A percentile compares a stretch with the other conserved stretches of the same genome.
These are phyloP conservation scores for Erythrophleum ivorense DNA, from an alignment of 331 rosid genomes.

Conservation along the genomic window DNA sequence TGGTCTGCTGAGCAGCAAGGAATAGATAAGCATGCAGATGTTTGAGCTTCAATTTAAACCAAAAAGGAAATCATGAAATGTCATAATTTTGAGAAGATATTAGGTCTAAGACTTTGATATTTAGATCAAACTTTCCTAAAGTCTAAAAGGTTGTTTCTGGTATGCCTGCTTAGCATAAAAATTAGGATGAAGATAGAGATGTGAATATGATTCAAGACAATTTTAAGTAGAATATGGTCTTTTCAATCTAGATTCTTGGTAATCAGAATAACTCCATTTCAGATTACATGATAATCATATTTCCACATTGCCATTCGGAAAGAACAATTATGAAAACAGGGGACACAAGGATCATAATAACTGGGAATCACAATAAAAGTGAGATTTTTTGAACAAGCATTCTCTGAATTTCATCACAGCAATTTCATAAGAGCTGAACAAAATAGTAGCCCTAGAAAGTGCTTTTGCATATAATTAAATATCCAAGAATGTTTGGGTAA, in stretches of 20 bases:
- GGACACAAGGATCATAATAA: not conserved
- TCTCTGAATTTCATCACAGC: not conserved
- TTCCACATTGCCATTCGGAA: too few species aligned
- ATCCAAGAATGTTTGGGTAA: not conserved
- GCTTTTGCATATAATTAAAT: not conserved
- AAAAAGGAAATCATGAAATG: not conserved
- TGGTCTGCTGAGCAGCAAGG: not conserved
- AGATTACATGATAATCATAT: not conserved
- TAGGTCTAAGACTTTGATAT: not conserved
- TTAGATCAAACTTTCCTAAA: slow-evolving; percentile 14
- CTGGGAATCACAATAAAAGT: not conserved
- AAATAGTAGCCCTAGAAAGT: not conserved
- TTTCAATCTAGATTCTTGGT: not conserved
- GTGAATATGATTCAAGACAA: not conserved
- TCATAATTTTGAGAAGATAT: not conserved
- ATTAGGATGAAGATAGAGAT: not conserved
- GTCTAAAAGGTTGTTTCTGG: not conserved
- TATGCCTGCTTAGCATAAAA: not conserved
- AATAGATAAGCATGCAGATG: not conserved
- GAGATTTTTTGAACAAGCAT: not conserved
- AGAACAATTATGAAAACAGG: not conserved
- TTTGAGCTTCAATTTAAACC: not conserved
- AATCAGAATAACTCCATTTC: slow-evolving; percentile 27
- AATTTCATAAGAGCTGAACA: not conserved
- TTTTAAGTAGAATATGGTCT: not conserved